Evolutionary conservation across 164 flowering plant species (phyloP), one percentile per base, ranked within the genome.

Genomic region (Platanus orientalis): DNA sequence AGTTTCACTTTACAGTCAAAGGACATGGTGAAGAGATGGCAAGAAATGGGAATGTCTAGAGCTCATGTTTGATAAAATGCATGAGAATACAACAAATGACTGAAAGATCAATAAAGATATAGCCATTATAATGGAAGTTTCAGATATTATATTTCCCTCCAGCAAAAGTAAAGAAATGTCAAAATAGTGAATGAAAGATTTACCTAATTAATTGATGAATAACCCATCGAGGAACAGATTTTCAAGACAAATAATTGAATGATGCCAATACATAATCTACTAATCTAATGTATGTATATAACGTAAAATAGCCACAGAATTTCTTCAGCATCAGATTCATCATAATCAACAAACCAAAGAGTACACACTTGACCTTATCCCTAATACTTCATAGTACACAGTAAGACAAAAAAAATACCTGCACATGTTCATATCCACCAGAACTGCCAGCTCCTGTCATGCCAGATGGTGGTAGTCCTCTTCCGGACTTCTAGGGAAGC

Each of bases 391-490:
- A 1, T 5, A 2, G 19, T 45, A 16, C 16, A 45, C 1, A 45
- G 19, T 19, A 16, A 5, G 6, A 27, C 23, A 66, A 60, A 47
- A 13, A 61, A 70, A 6, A 29, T 79, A 86, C 85, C 87, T 79
- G 65, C 5, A 62, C 34, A 63, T 36, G 65, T 45, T 75, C 82
- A 64, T 74, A 76, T 62, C 82, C 71, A 61, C 79, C 71, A 52
- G 82, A 73, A 47, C 73, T 67, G 25, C 82, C 76, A 67, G 69
- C 62, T 64, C 80, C 76, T 13, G 74, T 57, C 50, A 68, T 30
- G 45, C 74, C 78, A 68, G 82, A 68, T 51, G 68, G 69, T n/a
- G 66, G 73, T 12, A 64, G 76, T 39, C 76, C 78, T 63, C 75
- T 70, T 27, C 72, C 71, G n/a, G n/a, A n/a, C n/a, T n/a, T n/a